phyloP scores from a whole-genome alignment of 139 green algal genomes.

The Trebouxia sp. region DNA sequence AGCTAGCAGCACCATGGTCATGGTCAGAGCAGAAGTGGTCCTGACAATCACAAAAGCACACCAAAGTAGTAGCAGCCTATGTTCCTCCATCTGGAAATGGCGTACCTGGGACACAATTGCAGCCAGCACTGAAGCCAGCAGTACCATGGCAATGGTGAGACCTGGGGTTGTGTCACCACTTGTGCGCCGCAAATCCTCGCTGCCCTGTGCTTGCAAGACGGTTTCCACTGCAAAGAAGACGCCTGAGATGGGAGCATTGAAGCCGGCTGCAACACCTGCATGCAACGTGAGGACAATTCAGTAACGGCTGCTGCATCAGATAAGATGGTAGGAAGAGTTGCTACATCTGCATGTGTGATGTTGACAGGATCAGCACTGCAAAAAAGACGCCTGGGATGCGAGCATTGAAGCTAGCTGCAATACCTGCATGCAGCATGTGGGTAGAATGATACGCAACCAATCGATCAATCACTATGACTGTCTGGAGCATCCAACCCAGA shows the following conservation, averaged over 20 bases:
- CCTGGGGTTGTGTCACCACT: constrained; percentile 1
- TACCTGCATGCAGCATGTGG: no score
- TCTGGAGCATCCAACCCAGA: no score
- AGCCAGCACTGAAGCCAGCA: constrained; percentile 72
- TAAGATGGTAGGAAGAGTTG: no score
- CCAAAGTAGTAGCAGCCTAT: no score
- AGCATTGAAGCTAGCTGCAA: constrained; percentile 93
- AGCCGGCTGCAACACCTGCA: constrained; percentile 89
- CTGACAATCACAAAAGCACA: no score
- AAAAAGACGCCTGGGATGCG: constrained; percentile 92
- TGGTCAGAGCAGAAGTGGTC: constrained; percentile 37
- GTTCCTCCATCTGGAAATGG: no score
- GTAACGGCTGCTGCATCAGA: no score
- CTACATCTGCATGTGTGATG: no score
- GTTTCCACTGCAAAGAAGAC: constrained; percentile 95
- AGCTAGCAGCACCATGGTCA: constrained; percentile 78
- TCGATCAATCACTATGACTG: no score
- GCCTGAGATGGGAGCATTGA: constrained; percentile 91
- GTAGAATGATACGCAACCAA: no score
- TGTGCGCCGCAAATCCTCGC: background rate
- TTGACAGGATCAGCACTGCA: constrained; percentile 86
- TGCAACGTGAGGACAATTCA: no score
- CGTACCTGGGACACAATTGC: constrained; percentile 62
- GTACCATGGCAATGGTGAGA: constrained; percentile 69
- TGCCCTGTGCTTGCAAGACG: constrained; percentile 59